These are phyloP conservation scores for Wickerhamomyces subpelliculosus DNA, from an alignment of 805 yeast genomes.

Conservation along the genomic window DNA sequence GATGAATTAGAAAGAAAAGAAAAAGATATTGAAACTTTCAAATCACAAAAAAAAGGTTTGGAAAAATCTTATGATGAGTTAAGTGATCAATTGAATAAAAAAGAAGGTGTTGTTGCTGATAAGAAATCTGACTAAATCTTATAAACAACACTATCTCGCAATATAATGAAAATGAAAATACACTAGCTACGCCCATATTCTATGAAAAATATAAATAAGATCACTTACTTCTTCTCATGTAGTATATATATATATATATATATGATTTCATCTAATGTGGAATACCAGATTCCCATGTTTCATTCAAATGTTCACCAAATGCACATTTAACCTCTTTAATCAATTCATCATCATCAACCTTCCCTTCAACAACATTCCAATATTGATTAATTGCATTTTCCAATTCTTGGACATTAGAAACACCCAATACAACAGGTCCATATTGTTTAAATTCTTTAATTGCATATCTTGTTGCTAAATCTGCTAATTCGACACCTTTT, in stretches of 20 bases:
- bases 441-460: slow-evolving; percentile 32
- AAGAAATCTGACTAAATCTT: slow-evolving; percentile 21
- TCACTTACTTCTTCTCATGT: no score
- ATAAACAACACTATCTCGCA: no score
- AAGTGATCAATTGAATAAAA: slow-evolving; percentile 19
- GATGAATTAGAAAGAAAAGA: slow-evolving; percentile 33
- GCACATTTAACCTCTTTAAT: slow-evolving; percentile 36
- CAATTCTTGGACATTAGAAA: slow-evolving; percentile 58
- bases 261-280: slow-evolving; percentile 6
- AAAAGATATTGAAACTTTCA: slow-evolving; percentile 38
- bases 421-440: slow-evolving; percentile 70
- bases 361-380: slow-evolving; percentile 34
- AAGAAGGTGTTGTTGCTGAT: slow-evolving; percentile 5
- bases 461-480: slow-evolving; percentile 74
- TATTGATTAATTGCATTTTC: slow-evolving; percentile 53
- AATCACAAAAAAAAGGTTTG: slow-evolving; percentile 44
- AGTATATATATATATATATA: neutral
- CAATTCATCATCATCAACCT: slow-evolving; percentile 22
- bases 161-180: no score
- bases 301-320: slow-evolving; percentile 52
- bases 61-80: slow-evolving; percentile 42
- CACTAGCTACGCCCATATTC: no score
- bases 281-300: slow-evolving; percentile 58
- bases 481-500: slow-evolving; percentile 62
- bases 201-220: no score